Base-by-base conservation (phyloP, 2,329 filamentous ascomycete species). In the Colletotrichum sp. region DNA sequence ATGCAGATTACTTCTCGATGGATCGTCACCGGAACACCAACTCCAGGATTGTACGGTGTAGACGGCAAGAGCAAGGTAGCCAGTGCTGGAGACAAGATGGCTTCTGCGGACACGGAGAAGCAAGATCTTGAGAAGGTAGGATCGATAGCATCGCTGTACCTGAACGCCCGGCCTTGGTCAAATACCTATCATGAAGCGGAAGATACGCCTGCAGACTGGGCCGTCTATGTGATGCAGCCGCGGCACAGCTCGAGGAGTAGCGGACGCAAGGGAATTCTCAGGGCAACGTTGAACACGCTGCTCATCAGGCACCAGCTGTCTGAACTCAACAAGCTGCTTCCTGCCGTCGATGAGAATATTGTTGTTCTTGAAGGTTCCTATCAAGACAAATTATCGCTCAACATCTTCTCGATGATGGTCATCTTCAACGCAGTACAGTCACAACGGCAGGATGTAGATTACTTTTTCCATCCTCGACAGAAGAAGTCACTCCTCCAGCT, bases 11-110 rank as follows among this genome's bases (percentile, higher is more conserved):
- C 95, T 62, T 91, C 95, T 21, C 91, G 94, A 12, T 98, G 96
- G 96, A 92, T 98, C 5, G 94, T 98, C 1, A 97, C 95, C 1
- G 96, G 96, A 71, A 98, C 96, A 0, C 96, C 96, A 4, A 95
- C 96, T 1, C 93, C 93, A 76, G 95, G 96, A 12, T 86, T 98
- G 0, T 95, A 95, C 71, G 95, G 96, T 1, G 89, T 95, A 5
- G 81, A 83, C 36, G 65, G 72, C 30, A 38, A 62, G 14, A 56
- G 70, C 13, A 32, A 59, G 24, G 32, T 12, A 28, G 64, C 74
- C 30, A 24, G 69, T 74, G 14, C 38, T 26, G 48, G 64, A 38
- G 24, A 38, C 48, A 32, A 34, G n/a, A 21, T 34, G 18, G 38
- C 55, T 24, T 36, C 73, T 6, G 69, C 63, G 16, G 62, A 74